Evolutionary conservation across 768 basidiomycete species (phyloP).

Genomic region (Gymnopilus dilepis): DNA sequence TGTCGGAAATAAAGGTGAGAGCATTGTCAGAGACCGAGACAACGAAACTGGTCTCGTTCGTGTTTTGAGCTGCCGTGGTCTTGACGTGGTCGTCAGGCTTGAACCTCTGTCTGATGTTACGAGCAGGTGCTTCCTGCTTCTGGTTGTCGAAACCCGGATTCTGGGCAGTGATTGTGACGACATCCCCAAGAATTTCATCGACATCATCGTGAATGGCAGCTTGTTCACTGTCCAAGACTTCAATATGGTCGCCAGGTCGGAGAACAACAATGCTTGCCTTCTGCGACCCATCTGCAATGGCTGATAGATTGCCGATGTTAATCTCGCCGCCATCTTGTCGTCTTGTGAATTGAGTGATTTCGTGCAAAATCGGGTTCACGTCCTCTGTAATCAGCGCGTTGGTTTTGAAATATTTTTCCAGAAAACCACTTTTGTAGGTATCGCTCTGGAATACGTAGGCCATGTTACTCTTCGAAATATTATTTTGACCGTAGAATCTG

Average conservation of each 20-base stretch:
- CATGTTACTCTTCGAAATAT: conserved; percentile 74
- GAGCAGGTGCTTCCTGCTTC: conserved; percentile 83
- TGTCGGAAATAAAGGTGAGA: conserved; percentile 96
- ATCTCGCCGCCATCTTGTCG: conserved; percentile 76
- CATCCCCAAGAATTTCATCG: conserved; percentile 85
- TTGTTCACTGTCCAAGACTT: conserved; percentile 97
- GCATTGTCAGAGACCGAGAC: conserved; percentile 89
- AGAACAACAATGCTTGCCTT: conserved; percentile 91
- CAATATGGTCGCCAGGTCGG: conserved; percentile 97
- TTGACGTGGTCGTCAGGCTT: conserved; percentile 98
- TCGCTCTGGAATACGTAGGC: conserved; percentile 90
- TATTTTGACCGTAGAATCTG: conserved; percentile 82
- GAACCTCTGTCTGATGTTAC: conserved; percentile 93
- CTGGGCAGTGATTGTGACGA: conserved; percentile 81
- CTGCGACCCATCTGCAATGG: conserved; percentile 90
- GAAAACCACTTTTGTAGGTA: conserved; percentile 92
- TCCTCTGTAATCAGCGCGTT: conserved; percentile 81
- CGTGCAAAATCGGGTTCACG: conserved; percentile 94
- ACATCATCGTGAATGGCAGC: conserved; percentile 91
- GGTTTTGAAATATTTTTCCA: conserved; percentile 94
- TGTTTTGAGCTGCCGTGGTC: conserved; percentile 94
- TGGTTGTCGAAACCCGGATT: conserved; percentile 87
- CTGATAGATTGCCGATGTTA: conserved; percentile 80
- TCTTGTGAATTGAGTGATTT: conserved; percentile 89
- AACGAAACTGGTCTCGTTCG: conserved; percentile 95